phyloP scores from a whole-genome alignment of 2,329 filamentous ascomycete species.

The Penicillium sp. region DNA sequence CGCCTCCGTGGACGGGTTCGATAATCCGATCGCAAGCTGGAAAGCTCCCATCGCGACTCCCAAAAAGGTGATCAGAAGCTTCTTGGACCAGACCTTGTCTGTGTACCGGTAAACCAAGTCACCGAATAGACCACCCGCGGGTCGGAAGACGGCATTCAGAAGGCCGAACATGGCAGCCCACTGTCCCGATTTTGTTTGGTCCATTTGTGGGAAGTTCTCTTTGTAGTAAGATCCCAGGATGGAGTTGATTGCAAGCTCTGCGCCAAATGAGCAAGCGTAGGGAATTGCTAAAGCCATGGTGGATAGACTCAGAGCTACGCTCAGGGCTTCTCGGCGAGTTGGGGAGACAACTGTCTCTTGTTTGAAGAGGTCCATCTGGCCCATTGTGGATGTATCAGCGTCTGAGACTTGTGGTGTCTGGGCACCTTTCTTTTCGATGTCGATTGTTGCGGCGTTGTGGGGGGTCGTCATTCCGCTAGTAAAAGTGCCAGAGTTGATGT shows the following conservation, averaged over 20 bases:
- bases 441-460: constrained; percentile 20
- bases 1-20: constrained; percentile 60
- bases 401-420: constrained; percentile 27
- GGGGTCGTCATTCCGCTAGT: constrained; percentile 26
- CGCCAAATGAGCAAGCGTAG: constrained; percentile 63
- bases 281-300: constrained; percentile 54
- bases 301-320: constrained; percentile 62
- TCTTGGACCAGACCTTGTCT: constrained; percentile 62
- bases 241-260: constrained; percentile 61
- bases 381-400: constrained; percentile 48
- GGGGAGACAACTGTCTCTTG: constrained; percentile 65
- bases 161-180: constrained; percentile 58
- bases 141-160: constrained; percentile 52
- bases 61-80: constrained; percentile 59
- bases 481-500: constrained; percentile 28
- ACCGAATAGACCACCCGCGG: constrained; percentile 52
- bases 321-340: constrained; percentile 58
- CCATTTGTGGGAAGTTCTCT: constrained; percentile 55
- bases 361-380: constrained; percentile 51
- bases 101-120: constrained; percentile 57
- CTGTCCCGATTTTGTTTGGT: constrained; percentile 55
- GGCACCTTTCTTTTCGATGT: constrained; percentile 38
- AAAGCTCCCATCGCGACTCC: constrained; percentile 59
- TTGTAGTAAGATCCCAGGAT: constrained; percentile 61
- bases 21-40: constrained; percentile 62